Evolutionary conservation across 441 rosid species (phyloP).

Genomic region (Populus hybrid): DNA sequence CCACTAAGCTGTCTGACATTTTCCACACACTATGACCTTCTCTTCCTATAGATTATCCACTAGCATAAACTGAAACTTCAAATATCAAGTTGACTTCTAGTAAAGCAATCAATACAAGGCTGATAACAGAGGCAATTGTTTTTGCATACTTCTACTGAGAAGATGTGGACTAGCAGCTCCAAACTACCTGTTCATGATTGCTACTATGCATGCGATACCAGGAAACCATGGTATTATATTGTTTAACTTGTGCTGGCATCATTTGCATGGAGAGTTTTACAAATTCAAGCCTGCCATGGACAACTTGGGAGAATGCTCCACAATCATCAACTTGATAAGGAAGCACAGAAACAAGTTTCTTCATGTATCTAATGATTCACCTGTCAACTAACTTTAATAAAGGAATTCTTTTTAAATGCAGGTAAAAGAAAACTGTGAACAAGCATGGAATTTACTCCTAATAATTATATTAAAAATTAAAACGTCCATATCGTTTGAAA

Average conservation of each 20-base stretch:
- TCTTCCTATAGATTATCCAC: not conserved
- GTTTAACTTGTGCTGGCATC: not conserved
- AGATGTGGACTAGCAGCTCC: not conserved
- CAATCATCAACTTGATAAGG: not conserved
- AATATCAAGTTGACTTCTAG: not conserved
- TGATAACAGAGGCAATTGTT: not conserved
- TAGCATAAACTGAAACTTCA: not conserved
- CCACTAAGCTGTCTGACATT: not conserved
- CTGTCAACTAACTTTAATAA: not conserved
- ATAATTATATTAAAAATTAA: not conserved
- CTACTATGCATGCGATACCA: not conserved
- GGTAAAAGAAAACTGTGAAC: not conserved
- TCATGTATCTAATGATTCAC: not conserved
- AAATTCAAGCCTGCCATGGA: not conserved
- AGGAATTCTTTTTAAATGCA: not conserved
- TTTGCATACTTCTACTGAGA: not conserved
- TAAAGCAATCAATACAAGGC: not conserved
- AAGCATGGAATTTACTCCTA: not conserved
- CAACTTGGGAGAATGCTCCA: not conserved
- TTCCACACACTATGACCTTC: not conserved
- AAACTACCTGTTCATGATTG: not conserved
- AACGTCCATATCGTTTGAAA: not conserved
- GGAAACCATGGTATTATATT: not conserved
- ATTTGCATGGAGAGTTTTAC: not conserved
- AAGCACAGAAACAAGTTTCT: constrained; percentile 2